These are phyloP conservation scores for Gossypium aridum DNA, from an alignment of 441 rosid species.

Conservation along the genomic window DNA sequence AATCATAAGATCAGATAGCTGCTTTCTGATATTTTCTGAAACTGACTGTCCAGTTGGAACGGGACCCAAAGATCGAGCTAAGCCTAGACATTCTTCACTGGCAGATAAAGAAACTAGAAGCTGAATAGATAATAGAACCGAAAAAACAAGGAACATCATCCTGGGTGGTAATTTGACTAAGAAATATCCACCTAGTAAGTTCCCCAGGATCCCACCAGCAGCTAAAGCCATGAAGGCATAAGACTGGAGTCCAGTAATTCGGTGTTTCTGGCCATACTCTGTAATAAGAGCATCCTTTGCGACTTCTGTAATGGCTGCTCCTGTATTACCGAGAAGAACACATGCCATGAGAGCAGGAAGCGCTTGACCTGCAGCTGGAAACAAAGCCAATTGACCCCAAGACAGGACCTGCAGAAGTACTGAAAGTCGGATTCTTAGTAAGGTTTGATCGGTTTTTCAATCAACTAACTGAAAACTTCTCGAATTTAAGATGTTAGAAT, in stretches of 20 bases:
- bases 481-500: background rate
- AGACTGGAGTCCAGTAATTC: slow-evolving; percentile 53
- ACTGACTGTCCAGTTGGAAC: slow-evolving; percentile 24
- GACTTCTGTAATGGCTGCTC: slow-evolving; percentile 76
- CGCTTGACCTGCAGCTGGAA: slow-evolving; percentile 43
- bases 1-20: slow-evolving; percentile 40
- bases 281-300: slow-evolving; percentile 83
- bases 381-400: slow-evolving; percentile 63
- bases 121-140: slow-evolving; percentile 45
- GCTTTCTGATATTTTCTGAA: slow-evolving; percentile 38
- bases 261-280: slow-evolving; percentile 57
- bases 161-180: slow-evolving; percentile 38
- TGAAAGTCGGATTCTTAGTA: slow-evolving; percentile 25
- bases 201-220: slow-evolving; percentile 64
- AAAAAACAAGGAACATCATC: slow-evolving; percentile 49
- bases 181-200: slow-evolving; percentile 62
- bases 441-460: background rate
- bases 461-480: slow-evolving; percentile 2
- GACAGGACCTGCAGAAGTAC: slow-evolving; percentile 64
- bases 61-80: slow-evolving; percentile 24
- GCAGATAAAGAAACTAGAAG: slow-evolving; percentile 37
- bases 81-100: slow-evolving; percentile 48
- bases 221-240: slow-evolving; percentile 82
- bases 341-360: slow-evolving; percentile 58
- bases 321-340: slow-evolving; percentile 66